Percentiles rank a stretch among this genome's conserved stretches.
These are phyloP conservation scores for Hebeloma cylindrosporum DNA, from an alignment of 768 basidiomycete species.

Conservation along the genomic window DNA sequence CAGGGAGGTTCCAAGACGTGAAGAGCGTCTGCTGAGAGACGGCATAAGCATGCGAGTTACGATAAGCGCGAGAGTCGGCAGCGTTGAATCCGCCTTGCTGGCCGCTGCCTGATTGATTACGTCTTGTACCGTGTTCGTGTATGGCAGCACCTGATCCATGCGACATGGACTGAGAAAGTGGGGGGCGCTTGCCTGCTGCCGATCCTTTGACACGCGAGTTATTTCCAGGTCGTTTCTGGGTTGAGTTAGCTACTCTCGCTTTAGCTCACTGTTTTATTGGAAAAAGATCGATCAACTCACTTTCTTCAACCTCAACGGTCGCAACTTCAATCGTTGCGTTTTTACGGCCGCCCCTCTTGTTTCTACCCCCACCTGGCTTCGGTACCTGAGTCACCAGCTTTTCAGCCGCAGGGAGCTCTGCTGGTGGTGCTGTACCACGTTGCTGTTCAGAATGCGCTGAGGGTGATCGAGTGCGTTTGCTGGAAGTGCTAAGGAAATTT, in stretches of 20 bases:
- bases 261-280: too few relatives aligned
- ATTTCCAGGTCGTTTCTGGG: conserved; percentile 38
- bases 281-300: conserved; percentile 32
- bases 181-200: conserved; percentile 40
- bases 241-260: conserved; percentile 19
- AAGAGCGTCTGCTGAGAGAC: conserved; percentile 76
- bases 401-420: conserved; percentile 40
- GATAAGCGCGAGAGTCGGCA: conserved; percentile 66
- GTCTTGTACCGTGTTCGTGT: conserved; percentile 50
- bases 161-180: conserved; percentile 27
- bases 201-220: conserved; percentile 41
- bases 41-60: conserved; percentile 76
- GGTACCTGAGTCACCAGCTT: conserved; percentile 30
- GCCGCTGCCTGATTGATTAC: conserved; percentile 46
- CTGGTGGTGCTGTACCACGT: conserved; percentile 37
- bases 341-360: conserved; percentile 49
- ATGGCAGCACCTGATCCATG: conserved; percentile 24
- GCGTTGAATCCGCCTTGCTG: conserved; percentile 37
- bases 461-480: conserved; percentile 77
- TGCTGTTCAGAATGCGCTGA: conserved; percentile 67
- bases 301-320: conserved; percentile 60
- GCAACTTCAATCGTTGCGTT: conserved; percentile 32
- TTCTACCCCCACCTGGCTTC: conserved; percentile 28
- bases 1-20: conserved; percentile 90
- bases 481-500: conserved; percentile 39